phyloP scores from a whole-genome alignment of 495 filamentous ascomycete species.

The Penicillium steckii region DNA sequence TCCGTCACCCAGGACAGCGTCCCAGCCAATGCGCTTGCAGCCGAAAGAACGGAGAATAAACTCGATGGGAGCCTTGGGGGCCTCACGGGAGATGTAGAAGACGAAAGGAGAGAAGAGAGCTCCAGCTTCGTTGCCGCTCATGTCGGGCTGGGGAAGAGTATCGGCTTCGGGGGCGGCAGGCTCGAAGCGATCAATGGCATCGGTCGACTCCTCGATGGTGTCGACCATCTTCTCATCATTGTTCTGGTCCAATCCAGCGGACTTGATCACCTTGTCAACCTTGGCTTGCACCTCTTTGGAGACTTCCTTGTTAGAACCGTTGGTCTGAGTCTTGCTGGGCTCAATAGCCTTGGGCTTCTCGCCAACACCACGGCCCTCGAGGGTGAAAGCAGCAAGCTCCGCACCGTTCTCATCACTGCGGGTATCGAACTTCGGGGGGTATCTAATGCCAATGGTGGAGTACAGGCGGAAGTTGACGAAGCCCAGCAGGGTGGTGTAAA shows the following conservation, averaged over 20 bases:
- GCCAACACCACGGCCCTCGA: constrained; percentile 69
- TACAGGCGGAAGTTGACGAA: constrained; percentile 96
- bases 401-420: constrained; percentile 83
- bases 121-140: constrained; percentile 51
- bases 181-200: constrained; percentile 86
- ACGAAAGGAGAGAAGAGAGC: constrained; percentile 82
- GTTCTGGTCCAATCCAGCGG: constrained; percentile 40
- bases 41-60: constrained; percentile 94
- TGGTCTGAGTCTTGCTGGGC: constrained; percentile 44
- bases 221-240: constrained; percentile 43
- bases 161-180: constrained; percentile 77
- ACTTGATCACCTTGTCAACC: constrained; percentile 52
- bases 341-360: constrained; percentile 53
- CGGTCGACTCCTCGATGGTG: constrained; percentile 50
- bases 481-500: constrained; percentile 92
- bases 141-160: constrained; percentile 76
- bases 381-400: constrained; percentile 85
- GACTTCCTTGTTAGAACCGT: constrained; percentile 46
- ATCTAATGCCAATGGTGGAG: constrained; percentile 84
- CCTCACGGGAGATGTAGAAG: constrained; percentile 91
- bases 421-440: constrained; percentile 90
- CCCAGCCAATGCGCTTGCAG: constrained; percentile 96
- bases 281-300: constrained; percentile 52
- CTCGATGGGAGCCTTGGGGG: constrained; percentile 85
- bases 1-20: constrained; percentile 81